Evolutionary conservation across 2,329 filamentous ascomycete species (phyloP), one percentile per base, ranked within the genome.

Genomic region (Microcyclospora tardicrescens): DNA sequence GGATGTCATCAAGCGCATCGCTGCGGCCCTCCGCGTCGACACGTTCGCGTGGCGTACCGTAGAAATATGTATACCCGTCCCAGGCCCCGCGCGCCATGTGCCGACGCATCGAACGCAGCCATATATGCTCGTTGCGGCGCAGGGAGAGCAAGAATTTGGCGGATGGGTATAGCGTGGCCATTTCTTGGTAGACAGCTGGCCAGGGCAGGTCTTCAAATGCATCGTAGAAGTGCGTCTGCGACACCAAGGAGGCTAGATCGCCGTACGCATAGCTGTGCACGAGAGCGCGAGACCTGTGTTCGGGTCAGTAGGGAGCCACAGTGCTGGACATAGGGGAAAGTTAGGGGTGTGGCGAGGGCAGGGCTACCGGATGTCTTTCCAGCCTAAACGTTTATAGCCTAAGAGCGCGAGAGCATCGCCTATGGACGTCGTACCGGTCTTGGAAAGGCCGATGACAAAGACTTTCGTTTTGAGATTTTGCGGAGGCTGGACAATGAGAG

Each of bases 141-240:
- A 55, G 38, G 38, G 51, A 54, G 8, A 56, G 43, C 8, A 56
- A 34, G 34, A 56, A 56, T 16, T 51, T 55, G 14, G 51, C 43
- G 33, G 50, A 46, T 4, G 53, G 52, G 30, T 53, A 53, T 34
- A 47, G 27, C 16, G 49, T 46, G 12, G 47, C 50, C 50, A 56
- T 51, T 34, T 55, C 46, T 8, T 41, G 43, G 43, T 54, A 55
- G 41, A 54, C 39, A 19, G 49, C 44, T 9, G 53, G 47, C 53
- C 53, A 56, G 0, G 52, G 53, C 24, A 56, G 38, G 40, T 56
- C 52, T 40, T 55, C 53, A 35, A 55, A 54, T 15, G 52, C 53
- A 38, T 55, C 52, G 39, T 49, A 56, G 39, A 48, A 51, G 19
- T 36, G 37, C 1, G 52, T 56, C 32, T 51, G 42, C 16, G 47